A percentile compares a stretch with the other conserved stretches of the same genome.
Conservation (phyloP, 169 alveolate species). For the Eimeria sp. region DNA sequence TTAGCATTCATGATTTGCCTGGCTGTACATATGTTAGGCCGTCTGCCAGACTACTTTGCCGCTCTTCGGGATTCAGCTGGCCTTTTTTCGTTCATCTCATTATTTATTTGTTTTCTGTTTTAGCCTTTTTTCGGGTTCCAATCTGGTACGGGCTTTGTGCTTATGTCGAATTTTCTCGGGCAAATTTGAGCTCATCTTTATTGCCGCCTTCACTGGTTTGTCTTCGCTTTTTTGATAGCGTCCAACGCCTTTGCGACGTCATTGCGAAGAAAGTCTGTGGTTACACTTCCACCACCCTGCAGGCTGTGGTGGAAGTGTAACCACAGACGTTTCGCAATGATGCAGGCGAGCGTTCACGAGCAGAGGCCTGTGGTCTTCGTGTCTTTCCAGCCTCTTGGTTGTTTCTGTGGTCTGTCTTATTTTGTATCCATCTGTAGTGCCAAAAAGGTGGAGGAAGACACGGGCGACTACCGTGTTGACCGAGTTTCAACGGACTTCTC, state of each 20-base stretch:
- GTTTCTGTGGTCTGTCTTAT: background rate
- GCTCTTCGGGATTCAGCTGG: too few species aligned
- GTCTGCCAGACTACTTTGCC: background rate
- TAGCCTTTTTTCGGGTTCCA: background rate
- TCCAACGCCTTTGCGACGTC: background rate
- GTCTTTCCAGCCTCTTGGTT: background rate
- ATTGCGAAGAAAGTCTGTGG: too few species aligned
- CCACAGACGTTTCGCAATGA: background rate
- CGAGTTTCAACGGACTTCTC: constrained; percentile 87
- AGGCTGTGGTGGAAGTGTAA: background rate
- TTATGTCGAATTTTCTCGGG: background rate
- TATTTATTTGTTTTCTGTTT: background rate
- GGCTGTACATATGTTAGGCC: background rate
- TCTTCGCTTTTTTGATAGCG: background rate
- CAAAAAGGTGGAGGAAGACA: constrained; percentile 84
- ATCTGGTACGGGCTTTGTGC: background rate
- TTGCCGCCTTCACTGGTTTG: background rate
- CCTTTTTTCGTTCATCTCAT: background rate
- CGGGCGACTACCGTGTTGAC: constrained; percentile 85
- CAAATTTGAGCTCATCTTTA: background rate
- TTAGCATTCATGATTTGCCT: background rate
- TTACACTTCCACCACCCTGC: too few species aligned
- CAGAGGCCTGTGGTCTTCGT: background rate
- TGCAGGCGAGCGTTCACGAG: background rate
- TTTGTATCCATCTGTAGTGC: constrained; percentile 78